Evolutionary conservation across 345 rosid genomes (phyloP).

Genomic region (Hypericum androsaemum): DNA sequence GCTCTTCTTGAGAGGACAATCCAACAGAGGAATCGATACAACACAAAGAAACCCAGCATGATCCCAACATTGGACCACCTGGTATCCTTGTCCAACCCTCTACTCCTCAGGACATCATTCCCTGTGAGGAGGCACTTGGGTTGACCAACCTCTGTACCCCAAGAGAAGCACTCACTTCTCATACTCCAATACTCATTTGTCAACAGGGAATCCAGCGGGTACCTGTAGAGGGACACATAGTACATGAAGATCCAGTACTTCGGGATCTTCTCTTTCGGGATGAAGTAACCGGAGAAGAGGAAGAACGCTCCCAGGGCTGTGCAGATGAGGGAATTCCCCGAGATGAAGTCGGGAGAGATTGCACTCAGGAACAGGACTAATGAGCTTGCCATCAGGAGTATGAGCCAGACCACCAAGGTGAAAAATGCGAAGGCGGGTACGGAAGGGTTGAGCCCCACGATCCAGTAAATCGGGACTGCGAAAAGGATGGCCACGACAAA

Average conservation of each 20-base stretch:
- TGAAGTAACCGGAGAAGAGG: slow-evolving; percentile 85
- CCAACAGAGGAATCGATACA: slow-evolving; percentile 82
- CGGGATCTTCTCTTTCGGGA: slow-evolving; percentile 76
- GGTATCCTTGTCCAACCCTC: slow-evolving; percentile 59
- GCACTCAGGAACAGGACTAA: slow-evolving; percentile 72
- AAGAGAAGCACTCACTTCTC: slow-evolving; percentile 51
- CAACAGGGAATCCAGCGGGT: slow-evolving; percentile 60
- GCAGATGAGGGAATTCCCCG: slow-evolving; percentile 75
- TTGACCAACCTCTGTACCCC: slow-evolving; percentile 10
- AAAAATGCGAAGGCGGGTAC: slow-evolving; percentile 53
- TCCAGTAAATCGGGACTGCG: slow-evolving; percentile 72
- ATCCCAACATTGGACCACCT: slow-evolving; percentile 80
- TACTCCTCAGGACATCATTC: slow-evolving; percentile 52
- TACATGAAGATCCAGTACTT: slow-evolving; percentile 90
- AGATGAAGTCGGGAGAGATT: slow-evolving; percentile 68
- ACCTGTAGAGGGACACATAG: slow-evolving; percentile 69
- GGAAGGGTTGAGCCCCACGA: slow-evolving; percentile 75
- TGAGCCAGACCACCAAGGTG: slow-evolving; percentile 64
- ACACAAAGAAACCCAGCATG: slow-evolving; percentile 74
- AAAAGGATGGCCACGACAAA: slow-evolving; percentile 60
- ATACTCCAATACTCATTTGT: slow-evolving; percentile 77
- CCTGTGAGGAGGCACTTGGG: slow-evolving; percentile 51
- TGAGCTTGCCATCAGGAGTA: slow-evolving; percentile 75
- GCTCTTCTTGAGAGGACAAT: slow-evolving; percentile 55
- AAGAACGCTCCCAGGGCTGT: slow-evolving; percentile 79